These are phyloP conservation scores for Oenanthe sinensis DNA, from an alignment of 129 eudicot species.

Conservation along the genomic window DNA sequence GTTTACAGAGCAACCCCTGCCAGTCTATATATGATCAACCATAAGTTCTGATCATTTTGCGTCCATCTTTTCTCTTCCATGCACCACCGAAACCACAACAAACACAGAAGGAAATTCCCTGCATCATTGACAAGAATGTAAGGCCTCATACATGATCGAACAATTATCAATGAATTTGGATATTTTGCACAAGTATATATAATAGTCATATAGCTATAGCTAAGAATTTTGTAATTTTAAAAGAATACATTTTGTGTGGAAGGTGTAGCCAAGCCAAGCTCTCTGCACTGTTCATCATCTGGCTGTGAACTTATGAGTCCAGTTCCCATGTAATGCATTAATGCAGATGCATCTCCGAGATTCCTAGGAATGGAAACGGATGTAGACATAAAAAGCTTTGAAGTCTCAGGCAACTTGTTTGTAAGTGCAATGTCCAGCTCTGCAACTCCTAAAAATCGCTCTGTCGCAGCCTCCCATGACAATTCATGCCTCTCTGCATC, in stretches of 20 bases:
- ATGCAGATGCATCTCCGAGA: slow-evolving; percentile 74
- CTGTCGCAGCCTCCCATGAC: slow-evolving; percentile 96
- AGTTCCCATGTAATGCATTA: slow-evolving; percentile 59
- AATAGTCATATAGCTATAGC: background rate
- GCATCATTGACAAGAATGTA: background rate
- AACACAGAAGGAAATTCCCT: background rate
- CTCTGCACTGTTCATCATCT: slow-evolving; percentile 58
- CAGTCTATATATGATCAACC: no score
- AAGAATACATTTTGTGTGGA: background rate
- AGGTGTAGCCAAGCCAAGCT: slow-evolving; percentile 47
- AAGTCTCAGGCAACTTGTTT: slow-evolving; percentile 20
- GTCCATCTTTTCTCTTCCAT: background rate
- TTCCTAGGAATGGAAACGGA: slow-evolving; percentile 39
- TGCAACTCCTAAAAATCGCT: slow-evolving; percentile 54
- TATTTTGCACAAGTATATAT: background rate
- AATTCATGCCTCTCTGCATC: slow-evolving; percentile 69
- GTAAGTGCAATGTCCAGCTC: slow-evolving; percentile 41
- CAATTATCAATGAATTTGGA: background rate
- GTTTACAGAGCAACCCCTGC: no score
- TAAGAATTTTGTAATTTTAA: background rate
- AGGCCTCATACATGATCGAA: background rate
- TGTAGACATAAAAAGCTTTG: slow-evolving; percentile 48
- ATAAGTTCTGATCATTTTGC: background rate
- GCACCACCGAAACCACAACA: background rate
- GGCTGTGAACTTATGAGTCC: slow-evolving; percentile 52